These are phyloP conservation scores for Phellinidium pouzarii DNA, from an alignment of 1,284 basidiomycete genomes.

Conservation along the genomic window DNA sequence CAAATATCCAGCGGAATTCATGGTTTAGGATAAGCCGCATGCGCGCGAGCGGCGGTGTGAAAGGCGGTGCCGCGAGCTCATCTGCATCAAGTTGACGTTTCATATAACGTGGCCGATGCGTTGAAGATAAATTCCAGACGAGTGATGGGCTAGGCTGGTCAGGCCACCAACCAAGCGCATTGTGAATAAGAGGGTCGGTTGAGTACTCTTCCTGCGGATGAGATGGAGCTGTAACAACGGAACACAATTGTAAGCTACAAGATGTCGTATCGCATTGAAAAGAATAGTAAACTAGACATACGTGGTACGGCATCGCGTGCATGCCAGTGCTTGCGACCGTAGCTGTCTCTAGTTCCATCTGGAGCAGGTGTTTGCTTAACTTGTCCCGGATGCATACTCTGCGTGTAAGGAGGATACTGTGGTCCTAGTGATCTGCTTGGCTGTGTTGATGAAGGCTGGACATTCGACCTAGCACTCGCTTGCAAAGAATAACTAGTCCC, in stretches of 20 bases:
- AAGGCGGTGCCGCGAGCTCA: slow-evolving; percentile 7
- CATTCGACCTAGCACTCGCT: background rate
- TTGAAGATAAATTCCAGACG: slow-evolving; percentile 10
- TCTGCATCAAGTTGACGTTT: slow-evolving; percentile 2
- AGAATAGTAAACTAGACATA: background rate
- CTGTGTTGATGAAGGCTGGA: background rate
- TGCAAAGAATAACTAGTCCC: background rate
- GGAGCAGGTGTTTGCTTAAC: background rate
- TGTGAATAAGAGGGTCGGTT: slow-evolving; percentile 14
- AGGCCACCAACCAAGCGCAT: slow-evolving; percentile 17
- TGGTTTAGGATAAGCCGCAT: slow-evolving; percentile 9
- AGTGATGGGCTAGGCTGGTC: slow-evolving; percentile 7
- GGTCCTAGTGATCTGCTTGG: background rate
- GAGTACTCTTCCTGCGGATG: background rate
- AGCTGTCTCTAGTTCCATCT: background rate
- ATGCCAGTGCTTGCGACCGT: background rate
- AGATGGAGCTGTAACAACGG: background rate
- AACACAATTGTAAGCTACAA: background rate
- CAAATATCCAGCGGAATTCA: slow-evolving; percentile 8
- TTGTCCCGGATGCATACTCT: background rate
- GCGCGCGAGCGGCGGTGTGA: slow-evolving; percentile 10
- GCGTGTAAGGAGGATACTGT: background rate
- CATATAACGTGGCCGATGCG: slow-evolving; percentile 3
- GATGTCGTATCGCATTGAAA: background rate
- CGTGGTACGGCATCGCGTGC: background rate